These are phyloP conservation scores for Isatis tinctoria DNA, from an alignment of 345 rosid genomes.

Conservation along the genomic window DNA sequence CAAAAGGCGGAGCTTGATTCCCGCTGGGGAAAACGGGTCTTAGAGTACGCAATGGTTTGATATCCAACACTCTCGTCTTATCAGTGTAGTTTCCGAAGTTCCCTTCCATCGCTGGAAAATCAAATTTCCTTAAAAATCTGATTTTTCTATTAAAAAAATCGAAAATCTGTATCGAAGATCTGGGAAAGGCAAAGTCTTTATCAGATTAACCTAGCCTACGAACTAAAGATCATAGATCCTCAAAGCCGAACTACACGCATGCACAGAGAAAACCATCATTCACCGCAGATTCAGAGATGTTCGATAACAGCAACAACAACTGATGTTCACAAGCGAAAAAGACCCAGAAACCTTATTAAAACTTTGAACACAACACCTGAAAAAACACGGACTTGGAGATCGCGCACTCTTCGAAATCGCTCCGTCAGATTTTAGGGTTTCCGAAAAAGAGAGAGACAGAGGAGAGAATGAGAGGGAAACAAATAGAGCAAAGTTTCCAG, in stretches of 20 bases:
- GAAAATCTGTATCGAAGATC: constrained; percentile 2
- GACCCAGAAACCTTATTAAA: background rate
- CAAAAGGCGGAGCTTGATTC: constrained; percentile 44
- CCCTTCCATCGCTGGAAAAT: constrained; percentile 40
- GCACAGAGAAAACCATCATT: constrained; percentile 12
- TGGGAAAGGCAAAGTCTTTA: background rate
- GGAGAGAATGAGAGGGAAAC: constrained; percentile 31
- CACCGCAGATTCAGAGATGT: constrained; percentile 1
- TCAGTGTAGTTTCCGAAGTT: constrained; percentile 39
- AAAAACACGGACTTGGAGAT: background rate
- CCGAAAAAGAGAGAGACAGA: background rate
- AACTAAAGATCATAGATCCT: background rate
- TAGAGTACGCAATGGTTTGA: constrained; percentile 70
- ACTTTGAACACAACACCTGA: background rate
- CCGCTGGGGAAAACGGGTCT: constrained; percentile 51
- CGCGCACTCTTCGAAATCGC: background rate
- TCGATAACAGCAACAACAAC: background rate
- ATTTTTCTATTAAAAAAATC: background rate
- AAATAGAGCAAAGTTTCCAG: background rate
- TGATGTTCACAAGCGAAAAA: background rate
- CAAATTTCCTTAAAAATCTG: background rate
- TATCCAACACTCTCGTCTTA: constrained; percentile 70
- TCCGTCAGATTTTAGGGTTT: constrained; percentile 15
- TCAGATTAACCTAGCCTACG: constrained; percentile 1
- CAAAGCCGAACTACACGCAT: constrained; percentile 9